Conservation (phyloP, 2,329 filamentous ascomycete species). For the Penicillium sp. region DNA sequence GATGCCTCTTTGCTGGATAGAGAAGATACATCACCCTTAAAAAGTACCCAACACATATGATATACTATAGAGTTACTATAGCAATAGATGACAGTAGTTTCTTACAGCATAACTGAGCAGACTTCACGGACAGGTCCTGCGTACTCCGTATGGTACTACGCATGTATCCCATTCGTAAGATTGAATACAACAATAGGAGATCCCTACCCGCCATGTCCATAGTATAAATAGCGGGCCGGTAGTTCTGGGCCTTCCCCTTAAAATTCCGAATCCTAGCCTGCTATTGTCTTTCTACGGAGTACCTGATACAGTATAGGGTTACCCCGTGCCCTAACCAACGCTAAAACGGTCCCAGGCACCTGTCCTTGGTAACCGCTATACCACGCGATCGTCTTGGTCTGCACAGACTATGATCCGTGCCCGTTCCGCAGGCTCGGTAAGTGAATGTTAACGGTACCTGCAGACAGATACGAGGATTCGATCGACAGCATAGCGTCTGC, state of each 20-base stretch:
- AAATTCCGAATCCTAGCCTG: slow-evolving; percentile 15
- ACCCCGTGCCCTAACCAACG: slow-evolving; percentile 9
- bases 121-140: not conserved
- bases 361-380: slow-evolving; percentile 2
- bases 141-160: no score
- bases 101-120: no score
- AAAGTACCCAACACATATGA: not conserved
- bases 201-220: slow-evolving; percentile 19
- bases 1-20: not conserved
- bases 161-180: slow-evolving; percentile 3
- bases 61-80: not conserved
- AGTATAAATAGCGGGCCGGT: not conserved
- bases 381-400: slow-evolving; percentile 1
- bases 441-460: slow-evolving; percentile 11
- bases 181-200: slow-evolving; percentile 21
- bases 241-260: slow-evolving; percentile 3
- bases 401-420: slow-evolving; percentile 9
- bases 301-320: slow-evolving; percentile 19
- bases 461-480: slow-evolving; percentile 8
- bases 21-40: not conserved
- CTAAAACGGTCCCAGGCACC: slow-evolving; percentile 1
- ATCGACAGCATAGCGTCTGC: slow-evolving; percentile 14
- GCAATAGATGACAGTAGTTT: not conserved
- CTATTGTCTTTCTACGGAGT: slow-evolving; percentile 11
- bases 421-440: slow-evolving; percentile 1